Conservation (phyloP, 1,284 basidiomycete genomes). For the Apiotrichum domesticum region DNA sequence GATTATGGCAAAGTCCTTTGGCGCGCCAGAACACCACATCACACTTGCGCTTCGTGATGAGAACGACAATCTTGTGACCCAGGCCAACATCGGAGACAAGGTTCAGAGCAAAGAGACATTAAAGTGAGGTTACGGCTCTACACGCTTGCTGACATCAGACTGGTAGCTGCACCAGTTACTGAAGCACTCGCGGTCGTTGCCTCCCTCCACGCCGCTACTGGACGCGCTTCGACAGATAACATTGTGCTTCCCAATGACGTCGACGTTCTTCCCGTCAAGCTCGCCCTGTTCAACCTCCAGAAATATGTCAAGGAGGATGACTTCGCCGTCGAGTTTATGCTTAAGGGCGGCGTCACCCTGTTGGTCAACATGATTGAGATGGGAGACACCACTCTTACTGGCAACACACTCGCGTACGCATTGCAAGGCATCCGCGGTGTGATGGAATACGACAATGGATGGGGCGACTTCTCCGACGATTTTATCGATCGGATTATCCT, state of each 20-base stretch:
- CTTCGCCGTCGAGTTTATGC: slow-evolving; percentile 73
- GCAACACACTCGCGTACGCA: slow-evolving; percentile 70
- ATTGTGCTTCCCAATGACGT: slow-evolving; percentile 12
- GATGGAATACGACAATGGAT: slow-evolving; percentile 38
- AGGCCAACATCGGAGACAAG: slow-evolving; percentile 73
- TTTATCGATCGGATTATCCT: slow-evolving; percentile 56
- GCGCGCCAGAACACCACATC: slow-evolving; percentile 71
- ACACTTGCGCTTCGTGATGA: slow-evolving; percentile 83
- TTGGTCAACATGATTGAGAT: slow-evolving; percentile 66
- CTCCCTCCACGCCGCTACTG: slow-evolving; percentile 26
- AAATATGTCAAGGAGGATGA: slow-evolving; percentile 84
- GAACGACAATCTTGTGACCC: slow-evolving; percentile 80
- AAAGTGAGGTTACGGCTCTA: slow-evolving; percentile 55
- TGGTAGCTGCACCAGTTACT: slow-evolving; percentile 36
- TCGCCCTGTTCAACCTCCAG: slow-evolving; percentile 62
- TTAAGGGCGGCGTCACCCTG: slow-evolving; percentile 67
- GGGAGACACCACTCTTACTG: slow-evolving; percentile 50
- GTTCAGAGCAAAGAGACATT: slow-evolving; percentile 71
- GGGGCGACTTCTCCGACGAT: slow-evolving; percentile 30
- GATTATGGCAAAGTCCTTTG: slow-evolving; percentile 52
- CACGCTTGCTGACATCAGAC: slow-evolving; percentile 17
- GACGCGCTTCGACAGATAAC: neutral
- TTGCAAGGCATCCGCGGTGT: slow-evolving; percentile 36
- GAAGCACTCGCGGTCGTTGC: slow-evolving; percentile 36
- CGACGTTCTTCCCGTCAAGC: slow-evolving; percentile 42